Evolutionary conservation across 2,329 filamentous ascomycete genomes (phyloP).

Genomic region (Diaporthe nobilis): DNA sequence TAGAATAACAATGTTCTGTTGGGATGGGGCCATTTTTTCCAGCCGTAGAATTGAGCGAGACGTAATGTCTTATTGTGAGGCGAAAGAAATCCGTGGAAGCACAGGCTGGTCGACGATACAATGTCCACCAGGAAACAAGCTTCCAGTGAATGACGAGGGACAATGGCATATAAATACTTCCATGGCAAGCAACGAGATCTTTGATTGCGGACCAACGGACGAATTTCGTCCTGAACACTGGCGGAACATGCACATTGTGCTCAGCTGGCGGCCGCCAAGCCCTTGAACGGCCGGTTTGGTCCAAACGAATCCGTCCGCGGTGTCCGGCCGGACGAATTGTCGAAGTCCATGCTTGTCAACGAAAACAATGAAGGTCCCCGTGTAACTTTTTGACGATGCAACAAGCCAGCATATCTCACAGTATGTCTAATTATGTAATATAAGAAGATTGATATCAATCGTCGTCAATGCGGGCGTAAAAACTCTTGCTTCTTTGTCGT

Average conservation of each 20-base stretch:
- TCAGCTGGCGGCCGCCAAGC: slow-evolving; percentile 22
- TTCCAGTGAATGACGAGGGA: neutral
- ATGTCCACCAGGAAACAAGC: neutral
- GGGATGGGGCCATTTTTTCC: neutral
- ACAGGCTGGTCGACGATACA: neutral
- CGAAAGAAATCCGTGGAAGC: neutral
- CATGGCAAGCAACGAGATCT: neutral
- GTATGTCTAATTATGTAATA: neutral
- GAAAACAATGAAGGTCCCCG: no score
- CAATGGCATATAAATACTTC: neutral
- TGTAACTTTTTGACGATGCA: no score
- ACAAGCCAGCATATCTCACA: neutral
- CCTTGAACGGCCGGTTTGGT: slow-evolving; percentile 9
- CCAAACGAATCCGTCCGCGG: neutral
- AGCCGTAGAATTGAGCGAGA: neutral
- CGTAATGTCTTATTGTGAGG: neutral
- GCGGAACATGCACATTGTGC: neutral
- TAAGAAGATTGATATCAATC: neutral
- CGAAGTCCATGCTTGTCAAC: neutral
- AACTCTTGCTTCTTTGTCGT: neutral
- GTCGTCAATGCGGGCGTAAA: neutral
- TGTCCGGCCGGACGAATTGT: slow-evolving; percentile 11
- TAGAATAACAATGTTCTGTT: slow-evolving; percentile 63
- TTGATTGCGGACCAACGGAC: slow-evolving; percentile 16
- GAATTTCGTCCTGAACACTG: neutral